phyloP scores from a whole-genome alignment of 169 alveolate species.

The Neospora caninum region DNA sequence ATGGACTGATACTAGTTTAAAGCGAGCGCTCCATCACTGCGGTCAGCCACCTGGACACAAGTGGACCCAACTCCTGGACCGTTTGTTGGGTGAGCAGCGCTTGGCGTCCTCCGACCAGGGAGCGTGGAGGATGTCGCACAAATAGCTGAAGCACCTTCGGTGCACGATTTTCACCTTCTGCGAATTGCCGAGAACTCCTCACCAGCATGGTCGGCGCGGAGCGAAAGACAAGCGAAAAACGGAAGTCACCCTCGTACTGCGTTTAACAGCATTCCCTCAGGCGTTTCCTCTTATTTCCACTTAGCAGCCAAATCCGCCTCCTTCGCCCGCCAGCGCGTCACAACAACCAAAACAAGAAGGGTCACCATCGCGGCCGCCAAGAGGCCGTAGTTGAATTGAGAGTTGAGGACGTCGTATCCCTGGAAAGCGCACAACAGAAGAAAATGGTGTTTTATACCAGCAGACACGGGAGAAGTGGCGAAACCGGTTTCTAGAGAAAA shows the following conservation, averaged over 20 bases:
- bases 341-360: background rate
- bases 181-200: background rate
- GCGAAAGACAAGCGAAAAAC: background rate
- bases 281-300: background rate
- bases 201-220: background rate
- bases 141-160: too few relatives aligned
- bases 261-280: background rate
- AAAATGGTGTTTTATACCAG: too few relatives aligned
- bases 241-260: background rate
- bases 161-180: too few relatives aligned
- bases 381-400: conserved; percentile 38
- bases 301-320: conserved; percentile 30
- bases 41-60: too few relatives aligned
- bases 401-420: conserved; percentile 18
- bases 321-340: conserved; percentile 38
- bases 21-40: too few relatives aligned
- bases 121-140: too few relatives aligned
- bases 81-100: background rate
- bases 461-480: background rate
- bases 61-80: background rate
- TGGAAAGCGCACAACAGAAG: background rate
- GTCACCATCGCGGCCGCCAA: conserved; percentile 19
- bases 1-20: too few relatives aligned
- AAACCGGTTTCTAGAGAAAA: background rate
- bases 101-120: background rate